Percentiles rank a stretch among this genome's conserved stretches.
Conservation (phyloP, 257 asterid genomes). For the Linaria vulgaris region DNA sequence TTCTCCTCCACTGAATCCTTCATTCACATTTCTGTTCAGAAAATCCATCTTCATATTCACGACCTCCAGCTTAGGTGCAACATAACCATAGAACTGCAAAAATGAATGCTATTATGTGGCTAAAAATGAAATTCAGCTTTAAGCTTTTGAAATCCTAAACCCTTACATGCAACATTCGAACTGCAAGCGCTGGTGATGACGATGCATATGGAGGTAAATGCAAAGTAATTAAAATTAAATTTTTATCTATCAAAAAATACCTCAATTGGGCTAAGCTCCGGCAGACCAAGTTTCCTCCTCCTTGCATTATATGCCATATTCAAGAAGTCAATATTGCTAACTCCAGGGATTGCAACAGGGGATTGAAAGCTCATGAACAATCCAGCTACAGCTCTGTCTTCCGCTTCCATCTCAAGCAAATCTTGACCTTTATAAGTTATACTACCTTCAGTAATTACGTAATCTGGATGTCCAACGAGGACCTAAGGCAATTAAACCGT, state of each 20-base stretch:
- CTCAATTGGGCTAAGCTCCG: slow-evolving; percentile 97
- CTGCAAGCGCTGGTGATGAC: neutral
- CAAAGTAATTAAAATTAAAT: neutral
- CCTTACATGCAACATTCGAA: too few relatives aligned
- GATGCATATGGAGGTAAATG: slow-evolving; percentile 7
- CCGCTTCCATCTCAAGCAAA: slow-evolving; percentile 91
- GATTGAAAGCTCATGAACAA: slow-evolving; percentile 96
- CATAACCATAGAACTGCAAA: slow-evolving; percentile 83
- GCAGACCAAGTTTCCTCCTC: slow-evolving; percentile 68
- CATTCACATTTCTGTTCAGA: slow-evolving; percentile 92
- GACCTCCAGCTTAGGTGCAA: slow-evolving; percentile 82
- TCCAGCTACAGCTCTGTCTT: slow-evolving; percentile 94
- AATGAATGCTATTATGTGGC: slow-evolving; percentile 21
- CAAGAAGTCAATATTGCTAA: slow-evolving; percentile 90
- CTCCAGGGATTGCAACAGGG: slow-evolving; percentile 97
- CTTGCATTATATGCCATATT: slow-evolving; percentile 95
- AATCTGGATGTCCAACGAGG: slow-evolving; percentile 99
- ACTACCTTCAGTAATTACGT: slow-evolving; percentile 88
- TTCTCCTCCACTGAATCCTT: slow-evolving; percentile 99
- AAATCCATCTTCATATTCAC: slow-evolving; percentile 90
- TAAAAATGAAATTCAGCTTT: slow-evolving; percentile 4
- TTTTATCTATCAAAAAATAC: slow-evolving; percentile 32
- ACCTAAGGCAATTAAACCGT: slow-evolving; percentile 55
- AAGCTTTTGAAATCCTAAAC: too few relatives aligned
- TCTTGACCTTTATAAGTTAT: slow-evolving; percentile 78